Percentiles rank a stretch among this genome's conserved stretches.
phyloP scores from a whole-genome alignment of 2,329 filamentous ascomycete species.

The Lojkania enalia region DNA sequence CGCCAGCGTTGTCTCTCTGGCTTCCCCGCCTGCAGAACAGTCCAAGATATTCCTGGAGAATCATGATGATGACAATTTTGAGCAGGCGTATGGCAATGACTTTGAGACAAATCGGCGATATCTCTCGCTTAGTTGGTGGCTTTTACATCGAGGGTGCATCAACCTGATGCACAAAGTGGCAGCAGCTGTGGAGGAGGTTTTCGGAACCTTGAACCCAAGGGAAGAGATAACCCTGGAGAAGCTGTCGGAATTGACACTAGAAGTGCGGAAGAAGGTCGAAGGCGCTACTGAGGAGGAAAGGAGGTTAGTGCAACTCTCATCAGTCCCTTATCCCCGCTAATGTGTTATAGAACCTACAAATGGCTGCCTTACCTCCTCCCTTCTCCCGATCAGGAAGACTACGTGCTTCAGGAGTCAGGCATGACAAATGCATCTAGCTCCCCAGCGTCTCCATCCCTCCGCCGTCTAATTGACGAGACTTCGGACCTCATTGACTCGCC shows the following conservation, averaged over 20 bases:
- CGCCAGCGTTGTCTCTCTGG: constrained; percentile 89
- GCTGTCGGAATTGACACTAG: constrained; percentile 77
- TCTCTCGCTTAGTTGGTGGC: constrained; percentile 96
- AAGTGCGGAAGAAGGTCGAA: constrained; percentile 85
- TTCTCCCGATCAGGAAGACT: constrained; percentile 74
- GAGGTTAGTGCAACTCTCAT: constrained; percentile 44
- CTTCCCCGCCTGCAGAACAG: constrained; percentile 67
- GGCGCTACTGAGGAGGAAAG: constrained; percentile 68
- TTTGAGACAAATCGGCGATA: constrained; percentile 96
- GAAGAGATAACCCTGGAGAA: constrained; percentile 83
- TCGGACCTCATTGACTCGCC: constrained; percentile 95
- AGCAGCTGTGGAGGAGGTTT: constrained; percentile 83
- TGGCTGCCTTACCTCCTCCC: constrained; percentile 89
- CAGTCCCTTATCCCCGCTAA: constrained; percentile 13
- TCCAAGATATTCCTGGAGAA: constrained; percentile 88
- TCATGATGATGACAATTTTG: constrained; percentile 83
- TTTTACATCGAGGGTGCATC: constrained; percentile 87
- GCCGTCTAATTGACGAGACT: constrained; percentile 90
- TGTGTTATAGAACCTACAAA: constrained; percentile 55
- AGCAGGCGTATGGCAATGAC: constrained; percentile 85
- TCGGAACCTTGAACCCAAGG: constrained; percentile 83
- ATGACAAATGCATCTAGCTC: constrained; percentile 57
- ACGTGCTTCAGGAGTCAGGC: constrained; percentile 83
- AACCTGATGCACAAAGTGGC: constrained; percentile 81
- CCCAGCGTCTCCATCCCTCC: constrained; percentile 60